phyloP scores from a whole-genome alignment of 345 rosid species.

The Eutrema yunnanense region DNA sequence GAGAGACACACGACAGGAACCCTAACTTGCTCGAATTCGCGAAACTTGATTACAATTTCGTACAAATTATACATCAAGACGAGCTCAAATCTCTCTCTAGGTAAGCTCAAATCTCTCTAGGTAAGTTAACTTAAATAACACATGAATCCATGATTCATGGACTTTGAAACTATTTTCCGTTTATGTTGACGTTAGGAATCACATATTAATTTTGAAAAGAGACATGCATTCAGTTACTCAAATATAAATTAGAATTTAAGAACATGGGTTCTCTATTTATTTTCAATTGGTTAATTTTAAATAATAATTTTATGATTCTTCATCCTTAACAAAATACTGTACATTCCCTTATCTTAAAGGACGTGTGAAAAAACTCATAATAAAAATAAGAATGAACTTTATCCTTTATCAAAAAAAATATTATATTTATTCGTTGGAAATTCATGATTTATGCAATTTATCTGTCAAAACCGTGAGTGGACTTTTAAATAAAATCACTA shows the following conservation, averaged over 20 bases:
- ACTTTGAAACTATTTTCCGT: neutral
- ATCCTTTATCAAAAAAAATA: neutral
- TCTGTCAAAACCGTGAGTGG: neutral
- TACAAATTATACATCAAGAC: conserved; percentile 32
- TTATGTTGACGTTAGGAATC: neutral
- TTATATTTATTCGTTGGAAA: neutral
- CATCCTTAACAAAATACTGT: neutral
- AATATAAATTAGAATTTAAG: neutral
- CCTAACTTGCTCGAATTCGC: conserved; percentile 31
- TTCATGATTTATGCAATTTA: neutral
- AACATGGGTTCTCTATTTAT: neutral
- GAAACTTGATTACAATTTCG: conserved; percentile 29
- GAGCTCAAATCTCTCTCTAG: conserved; percentile 30
- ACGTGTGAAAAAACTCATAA: neutral
- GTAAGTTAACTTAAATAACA: conserved; percentile 5
- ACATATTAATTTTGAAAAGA: neutral
- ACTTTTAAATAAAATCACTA: neutral
- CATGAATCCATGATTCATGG: neutral
- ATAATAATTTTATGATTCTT: neutral
- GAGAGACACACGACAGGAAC: conserved; percentile 9
- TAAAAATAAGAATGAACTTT: neutral
- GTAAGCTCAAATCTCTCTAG: conserved; percentile 30
- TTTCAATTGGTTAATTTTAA: neutral
- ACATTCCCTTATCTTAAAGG: neutral
- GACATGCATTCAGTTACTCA: neutral